These are phyloP conservation scores for Panicum miliaceum DNA, from an alignment of 176 grass and related monocot genomes.

Conservation along the genomic window DNA sequence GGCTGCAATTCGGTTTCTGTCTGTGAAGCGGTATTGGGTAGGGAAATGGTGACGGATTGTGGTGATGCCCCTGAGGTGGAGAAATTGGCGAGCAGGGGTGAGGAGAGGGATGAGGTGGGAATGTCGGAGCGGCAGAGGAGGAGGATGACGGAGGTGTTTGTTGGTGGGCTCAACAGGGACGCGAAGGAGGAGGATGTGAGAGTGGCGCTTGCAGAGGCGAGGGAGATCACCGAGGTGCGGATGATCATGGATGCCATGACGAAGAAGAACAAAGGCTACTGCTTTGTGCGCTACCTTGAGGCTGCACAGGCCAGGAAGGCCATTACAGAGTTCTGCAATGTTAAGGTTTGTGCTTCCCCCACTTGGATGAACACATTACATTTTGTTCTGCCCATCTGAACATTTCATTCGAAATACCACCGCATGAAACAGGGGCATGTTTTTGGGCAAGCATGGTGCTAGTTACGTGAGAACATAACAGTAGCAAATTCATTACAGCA, in stretches of 20 bases:
- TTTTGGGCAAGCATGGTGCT: not conserved
- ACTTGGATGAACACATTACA: slow-evolving; percentile 1
- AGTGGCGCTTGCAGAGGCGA: slow-evolving; percentile 42
- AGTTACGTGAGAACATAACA: not conserved
- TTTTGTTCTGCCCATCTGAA: not conserved
- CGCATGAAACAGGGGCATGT: not conserved
- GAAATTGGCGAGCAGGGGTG: not conserved
- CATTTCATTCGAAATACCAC: not conserved
- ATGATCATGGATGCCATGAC: slow-evolving; percentile 52
- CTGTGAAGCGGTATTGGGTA: not conserved
- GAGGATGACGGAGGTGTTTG: slow-evolving; percentile 69
- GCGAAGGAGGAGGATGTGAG: slow-evolving; percentile 61
- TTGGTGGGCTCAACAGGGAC: slow-evolving; percentile 63
- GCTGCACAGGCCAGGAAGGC: slow-evolving; percentile 64
- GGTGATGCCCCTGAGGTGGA: slow-evolving; percentile 1
- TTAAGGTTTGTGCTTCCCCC: slow-evolving; percentile 64
- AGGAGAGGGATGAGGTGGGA: slow-evolving; percentile 18
- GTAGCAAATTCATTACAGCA: not conserved
- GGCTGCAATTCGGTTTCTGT: slow-evolving; percentile 7
- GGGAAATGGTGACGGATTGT: not conserved
- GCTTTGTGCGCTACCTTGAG: slow-evolving; percentile 65
- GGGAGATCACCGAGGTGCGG: slow-evolving; percentile 63
- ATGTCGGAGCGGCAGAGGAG: slow-evolving; percentile 52
- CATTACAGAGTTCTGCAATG: slow-evolving; percentile 53
- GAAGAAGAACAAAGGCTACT: slow-evolving; percentile 71